Evolutionary conservation across 805 yeast species (phyloP), one percentile per base, ranked within the genome.

Genomic region (Myxozyma udenii): DNA sequence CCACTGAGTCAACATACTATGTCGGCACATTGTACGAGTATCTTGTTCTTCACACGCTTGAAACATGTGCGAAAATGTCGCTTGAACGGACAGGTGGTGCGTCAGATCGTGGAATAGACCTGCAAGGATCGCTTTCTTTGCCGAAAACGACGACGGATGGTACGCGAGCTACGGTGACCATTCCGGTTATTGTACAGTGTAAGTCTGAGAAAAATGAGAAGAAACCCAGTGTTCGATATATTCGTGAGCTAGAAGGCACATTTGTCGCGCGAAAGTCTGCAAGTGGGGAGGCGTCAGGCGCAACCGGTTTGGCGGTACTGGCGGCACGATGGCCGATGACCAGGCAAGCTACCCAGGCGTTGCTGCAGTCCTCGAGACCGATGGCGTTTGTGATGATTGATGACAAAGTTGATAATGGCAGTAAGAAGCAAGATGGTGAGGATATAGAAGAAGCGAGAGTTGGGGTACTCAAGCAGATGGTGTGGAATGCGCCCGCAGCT

Each of bases 181-280:
- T 57, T n/a, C 57, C 48, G 14, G 57, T 61, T 3, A 26, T 61
- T 11, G 57, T 62, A 14, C 62, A 56, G 54, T 63, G 66, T 62
- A 44, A 66, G 51, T 16, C 65, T 45, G 12, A 62, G 41, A 33
- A 65, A 46, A 18, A 76, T 64, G 9, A 9, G 33, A 28, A 28
- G 33, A 19, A 79, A 58, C 76, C 83, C 73, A 41, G 83, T 76
- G 65, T 82, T 75, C 33, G 46, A 14, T 46, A 43, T 50, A 44
- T 61, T 9, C 44, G 64, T n/a, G 64, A 61, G 35, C 51, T 61
- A 5, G 59, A 50, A 25, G 64, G 64, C 37, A 52, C 57, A 14
- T 39, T 46, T 2, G 12, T 9, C 12, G 33, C 33, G 14, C 14
- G 12, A 9, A 14, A 28, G 9, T 9, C 33, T 28, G 33, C 9